phyloP scores from a whole-genome alignment of 169 alveolate genomes.

The Plasmodium ovale region DNA sequence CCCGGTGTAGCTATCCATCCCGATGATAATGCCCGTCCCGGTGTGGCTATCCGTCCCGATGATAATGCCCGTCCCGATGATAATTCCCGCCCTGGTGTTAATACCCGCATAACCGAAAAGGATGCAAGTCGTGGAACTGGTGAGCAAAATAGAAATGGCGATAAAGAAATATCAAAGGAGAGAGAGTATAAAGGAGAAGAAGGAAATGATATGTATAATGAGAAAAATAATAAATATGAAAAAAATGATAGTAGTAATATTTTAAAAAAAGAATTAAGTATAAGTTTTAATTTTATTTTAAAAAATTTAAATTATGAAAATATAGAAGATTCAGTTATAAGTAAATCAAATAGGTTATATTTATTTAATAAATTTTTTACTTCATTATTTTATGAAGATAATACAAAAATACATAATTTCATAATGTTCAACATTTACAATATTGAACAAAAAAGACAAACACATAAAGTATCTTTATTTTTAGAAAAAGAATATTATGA shows the following conservation, averaged over 20 bases:
- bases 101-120: too few species aligned
- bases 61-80: too few species aligned
- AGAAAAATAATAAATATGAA: neutral
- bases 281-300: conserved; percentile 11
- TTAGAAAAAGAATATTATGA: conserved; percentile 47
- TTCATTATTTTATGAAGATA: conserved; percentile 46
- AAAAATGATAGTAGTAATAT: neutral
- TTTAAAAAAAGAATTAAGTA: neutral
- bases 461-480: conserved; percentile 57
- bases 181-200: neutral
- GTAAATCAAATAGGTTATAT: conserved; percentile 63
- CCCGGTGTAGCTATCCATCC: too few species aligned
- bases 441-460: conserved; percentile 64
- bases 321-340: conserved; percentile 37
- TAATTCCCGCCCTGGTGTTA: too few species aligned
- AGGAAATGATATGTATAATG: neutral
- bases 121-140: neutral
- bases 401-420: conserved; percentile 47
- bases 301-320: conserved; percentile 53
- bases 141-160: neutral
- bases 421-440: conserved; percentile 68
- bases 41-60: too few species aligned
- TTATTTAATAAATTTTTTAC: conserved; percentile 63
- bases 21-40: too few species aligned
- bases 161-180: neutral